These are phyloP conservation scores for Bipolaris victoriae DNA, from an alignment of 2,329 filamentous ascomycete genomes.

Conservation along the genomic window DNA sequence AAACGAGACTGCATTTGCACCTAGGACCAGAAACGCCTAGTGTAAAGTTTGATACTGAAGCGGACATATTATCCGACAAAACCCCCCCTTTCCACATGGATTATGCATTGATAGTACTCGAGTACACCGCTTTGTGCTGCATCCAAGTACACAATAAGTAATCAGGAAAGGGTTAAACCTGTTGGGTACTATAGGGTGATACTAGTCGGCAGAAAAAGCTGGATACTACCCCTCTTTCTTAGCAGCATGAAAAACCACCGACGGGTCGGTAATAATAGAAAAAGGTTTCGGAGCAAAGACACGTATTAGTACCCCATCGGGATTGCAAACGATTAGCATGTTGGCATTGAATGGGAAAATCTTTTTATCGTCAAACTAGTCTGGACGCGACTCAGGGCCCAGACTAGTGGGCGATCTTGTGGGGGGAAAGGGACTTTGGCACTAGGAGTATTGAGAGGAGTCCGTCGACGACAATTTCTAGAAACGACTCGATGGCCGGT, in stretches of 20 bases:
- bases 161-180: no score
- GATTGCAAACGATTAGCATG: not conserved
- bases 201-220: no score
- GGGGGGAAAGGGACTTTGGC: not conserved
- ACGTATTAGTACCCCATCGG: not conserved
- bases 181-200: no score
- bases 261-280: not conserved
- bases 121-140: no score
- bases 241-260: not conserved
- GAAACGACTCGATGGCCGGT: slow-evolving; percentile 8
- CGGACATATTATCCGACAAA: no score
- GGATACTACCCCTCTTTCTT: not conserved
- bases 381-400: not conserved
- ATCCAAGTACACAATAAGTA: no score
- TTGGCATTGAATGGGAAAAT: not conserved
- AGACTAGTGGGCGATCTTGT: not conserved
- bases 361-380: not conserved
- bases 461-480: not conserved
- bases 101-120: no score
- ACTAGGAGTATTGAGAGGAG: not conserved
- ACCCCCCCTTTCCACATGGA: no score
- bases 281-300: not conserved
- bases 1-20: no score
- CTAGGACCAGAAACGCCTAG: no score
- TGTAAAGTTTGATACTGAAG: no score